Evolutionary conservation across 2,329 filamentous ascomycete species (phyloP).

Genomic region (Lecanicillium sp.): DNA sequence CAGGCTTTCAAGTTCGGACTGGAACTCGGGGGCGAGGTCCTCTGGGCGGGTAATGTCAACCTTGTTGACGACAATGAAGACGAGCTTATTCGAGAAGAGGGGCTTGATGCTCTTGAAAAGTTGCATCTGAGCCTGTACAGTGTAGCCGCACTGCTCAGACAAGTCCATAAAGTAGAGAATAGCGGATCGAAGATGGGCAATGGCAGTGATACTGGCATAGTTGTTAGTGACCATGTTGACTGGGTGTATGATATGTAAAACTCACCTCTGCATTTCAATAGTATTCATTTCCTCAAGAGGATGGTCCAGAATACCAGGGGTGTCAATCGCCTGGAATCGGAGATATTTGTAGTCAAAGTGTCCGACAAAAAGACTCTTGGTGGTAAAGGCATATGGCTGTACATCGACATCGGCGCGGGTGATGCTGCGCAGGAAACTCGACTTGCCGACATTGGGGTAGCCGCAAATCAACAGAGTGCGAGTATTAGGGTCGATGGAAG

Average conservation of each 20-base stretch:
- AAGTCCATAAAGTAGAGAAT: slow-evolving; percentile 98
- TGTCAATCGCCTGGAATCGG: slow-evolving; percentile 74
- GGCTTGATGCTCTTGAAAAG: slow-evolving; percentile 96
- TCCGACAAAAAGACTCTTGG: slow-evolving; percentile 92
- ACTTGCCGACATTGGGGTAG: slow-evolving; percentile 97
- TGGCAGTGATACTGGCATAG: slow-evolving; percentile 71
- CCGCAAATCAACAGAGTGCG: slow-evolving; percentile 93
- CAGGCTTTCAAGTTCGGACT: slow-evolving; percentile 69
- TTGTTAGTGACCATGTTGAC: not conserved
- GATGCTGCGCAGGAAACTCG: slow-evolving; percentile 85
- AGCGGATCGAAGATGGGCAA: slow-evolving; percentile 89
- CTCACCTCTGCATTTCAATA: slow-evolving; percentile 79
- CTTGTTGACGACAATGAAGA: slow-evolving; percentile 97
- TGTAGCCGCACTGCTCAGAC: slow-evolving; percentile 93
- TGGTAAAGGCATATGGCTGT: slow-evolving; percentile 97
- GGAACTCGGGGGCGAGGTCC: slow-evolving; percentile 71
- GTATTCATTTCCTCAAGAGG: slow-evolving; percentile 99
- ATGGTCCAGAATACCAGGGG: slow-evolving; percentile 95
- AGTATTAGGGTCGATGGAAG: slow-evolving; percentile 97
- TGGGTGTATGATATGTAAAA: slow-evolving; percentile 13
- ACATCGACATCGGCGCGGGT: slow-evolving; percentile 94
- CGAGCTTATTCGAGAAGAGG: slow-evolving; percentile 92
- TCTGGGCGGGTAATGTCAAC: slow-evolving; percentile 86
- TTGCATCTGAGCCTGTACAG: slow-evolving; percentile 83
- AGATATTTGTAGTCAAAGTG: slow-evolving; percentile 87